These are phyloP conservation scores for Discostella stelligeroides DNA, from an alignment of 108 stramenopile species.

Conservation along the genomic window DNA sequence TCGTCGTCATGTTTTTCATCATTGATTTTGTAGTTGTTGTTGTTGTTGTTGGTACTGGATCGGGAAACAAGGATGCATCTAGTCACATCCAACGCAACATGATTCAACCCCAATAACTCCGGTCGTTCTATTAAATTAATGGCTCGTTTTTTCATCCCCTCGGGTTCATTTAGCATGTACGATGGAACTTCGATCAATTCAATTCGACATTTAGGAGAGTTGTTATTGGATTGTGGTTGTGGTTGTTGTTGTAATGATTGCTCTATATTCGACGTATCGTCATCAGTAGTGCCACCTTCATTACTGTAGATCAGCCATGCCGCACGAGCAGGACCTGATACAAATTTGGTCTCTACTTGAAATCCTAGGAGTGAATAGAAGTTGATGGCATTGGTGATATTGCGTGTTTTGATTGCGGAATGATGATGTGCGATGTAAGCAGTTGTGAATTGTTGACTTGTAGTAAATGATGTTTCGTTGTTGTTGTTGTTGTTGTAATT, in stretches of 20 bases:
- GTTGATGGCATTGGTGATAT: constrained; percentile 79
- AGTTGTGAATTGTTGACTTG: background rate
- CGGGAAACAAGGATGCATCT: constrained; percentile 20
- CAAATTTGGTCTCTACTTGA: constrained; percentile 66
- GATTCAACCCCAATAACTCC: constrained; percentile 81
- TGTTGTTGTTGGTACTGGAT: background rate
- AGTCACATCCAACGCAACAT: constrained; percentile 82
- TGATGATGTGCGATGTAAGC: constrained; percentile 53
- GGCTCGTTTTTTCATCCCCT: constrained; percentile 67
- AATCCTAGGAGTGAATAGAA: constrained; percentile 85
- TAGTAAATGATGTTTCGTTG: background rate
- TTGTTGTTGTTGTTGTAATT: background rate
- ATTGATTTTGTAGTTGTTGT: too few relatives aligned
- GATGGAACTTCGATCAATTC: constrained; percentile 86
- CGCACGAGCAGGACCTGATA: constrained; percentile 74
- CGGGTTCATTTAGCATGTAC: constrained; percentile 68
- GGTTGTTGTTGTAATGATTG: too few relatives aligned
- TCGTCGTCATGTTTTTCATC: too few relatives aligned
- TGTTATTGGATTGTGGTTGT: background rate
- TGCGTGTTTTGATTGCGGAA: constrained; percentile 73
- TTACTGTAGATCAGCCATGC: constrained; percentile 64
- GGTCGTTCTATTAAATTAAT: constrained; percentile 65
- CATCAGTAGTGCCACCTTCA: background rate
- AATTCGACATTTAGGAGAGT: constrained; percentile 41
- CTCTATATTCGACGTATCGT: background rate